These are phyloP conservation scores for Pleurozium schreberi DNA, from an alignment of 225 moss, liverwort and hornwort genomes.

Conservation along the genomic window DNA sequence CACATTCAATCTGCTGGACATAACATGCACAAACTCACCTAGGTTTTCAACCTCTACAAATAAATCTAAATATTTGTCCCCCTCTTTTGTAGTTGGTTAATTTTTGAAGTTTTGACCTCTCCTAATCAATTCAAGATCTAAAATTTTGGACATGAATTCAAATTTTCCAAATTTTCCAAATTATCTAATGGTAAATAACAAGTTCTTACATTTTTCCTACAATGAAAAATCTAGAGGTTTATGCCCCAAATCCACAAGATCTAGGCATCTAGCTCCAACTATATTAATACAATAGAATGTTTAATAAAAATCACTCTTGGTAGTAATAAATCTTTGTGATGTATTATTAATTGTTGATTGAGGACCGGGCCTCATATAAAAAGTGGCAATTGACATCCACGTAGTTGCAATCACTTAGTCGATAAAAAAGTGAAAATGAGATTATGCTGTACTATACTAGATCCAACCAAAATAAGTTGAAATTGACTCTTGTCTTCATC, in stretches of 20 bases:
- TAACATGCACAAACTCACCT: neutral
- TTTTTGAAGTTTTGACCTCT: neutral
- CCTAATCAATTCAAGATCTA: rapidly evolving
- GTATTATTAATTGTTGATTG: no score
- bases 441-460: no score
- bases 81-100: neutral
- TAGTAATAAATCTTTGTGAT: no score
- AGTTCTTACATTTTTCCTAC: rapidly evolving
- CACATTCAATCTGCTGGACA: rapidly evolving
- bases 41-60: neutral
- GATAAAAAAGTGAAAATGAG: no score
- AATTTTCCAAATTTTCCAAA: neutral
- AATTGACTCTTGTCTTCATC: no score
- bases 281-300: no score
- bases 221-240: neutral
- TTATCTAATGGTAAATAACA: rapidly evolving
- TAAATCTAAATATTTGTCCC: neutral
- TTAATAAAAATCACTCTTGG: no score
- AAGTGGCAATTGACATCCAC: no score
- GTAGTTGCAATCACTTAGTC: no score
- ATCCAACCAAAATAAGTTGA: no score
- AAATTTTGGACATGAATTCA: rapidly evolving
- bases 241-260: neutral
- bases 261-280: neutral
- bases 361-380: no score